Base-by-base conservation (phyloP, 164 flowering plant species). In the Stephania japonica region DNA sequence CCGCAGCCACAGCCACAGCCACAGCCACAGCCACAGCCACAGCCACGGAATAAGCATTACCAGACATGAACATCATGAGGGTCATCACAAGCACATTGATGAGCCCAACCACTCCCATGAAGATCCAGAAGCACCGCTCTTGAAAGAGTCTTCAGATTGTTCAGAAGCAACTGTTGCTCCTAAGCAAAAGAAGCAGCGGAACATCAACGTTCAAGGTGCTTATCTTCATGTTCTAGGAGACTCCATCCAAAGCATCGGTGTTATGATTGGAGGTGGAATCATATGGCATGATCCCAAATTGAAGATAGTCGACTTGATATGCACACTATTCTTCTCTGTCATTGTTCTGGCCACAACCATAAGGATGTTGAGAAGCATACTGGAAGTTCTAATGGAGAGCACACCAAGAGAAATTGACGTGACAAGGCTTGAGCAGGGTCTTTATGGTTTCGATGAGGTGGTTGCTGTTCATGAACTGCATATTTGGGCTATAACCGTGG, bases 401-500 rank as follows among this genome's bases (percentile, higher is more conserved):
- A 92, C 98, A 0, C 98, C 98, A 0, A 81, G 98, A 69, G 97
- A 93, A 80, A 90, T 93, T 67, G 98, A 93, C 72, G 94, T 93
- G 2, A 90, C 91, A 0, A 86, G 76, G 81, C 89, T 93, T 3
- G 93, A 91, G 80, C 83, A 85, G 77, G 98, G 92, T 23, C 82
- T 92, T 2, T 90, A 91, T 67, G 94, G 87, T 83, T 86, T 92
- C 86, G 93, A 88, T 0, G 97, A 88, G 68, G 96, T 92, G 19
- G 85, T 89, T 75, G 96, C 97, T 0, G 70, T 92, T 49, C 98
- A 92, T 72, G 98, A 92, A 70, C 80, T 92, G 73, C 98, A 92
- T 72, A 90, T 93, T 3, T 93, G 98, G 97, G 98, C 98, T 1
- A 91, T 93, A 16, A 93, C 98, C 13, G 93, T 93, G 1, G 98